A percentile compares a stretch with the other conserved stretches of the same genome.
phyloP scores from a whole-genome alignment of 2,329 filamentous ascomycete genomes.

The Pseudocercospora pini-densiflorae region DNA sequence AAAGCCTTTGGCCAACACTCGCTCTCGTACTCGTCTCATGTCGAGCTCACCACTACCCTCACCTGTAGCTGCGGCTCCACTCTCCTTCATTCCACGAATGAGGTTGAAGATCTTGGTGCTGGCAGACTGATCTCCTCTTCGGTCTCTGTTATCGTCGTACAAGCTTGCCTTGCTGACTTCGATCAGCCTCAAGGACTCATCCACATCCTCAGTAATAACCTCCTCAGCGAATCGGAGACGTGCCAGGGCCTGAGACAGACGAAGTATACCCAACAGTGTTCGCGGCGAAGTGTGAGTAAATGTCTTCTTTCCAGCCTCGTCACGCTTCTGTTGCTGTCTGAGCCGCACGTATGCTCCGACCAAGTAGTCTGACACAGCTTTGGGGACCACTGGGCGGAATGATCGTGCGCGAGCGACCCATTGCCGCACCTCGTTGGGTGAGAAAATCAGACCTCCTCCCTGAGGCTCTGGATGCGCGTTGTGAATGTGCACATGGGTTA shows the following conservation, averaged over 20 bases:
- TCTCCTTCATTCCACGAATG: conserved; percentile 84
- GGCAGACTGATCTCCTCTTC: conserved; percentile 72
- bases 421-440: conserved; percentile 89
- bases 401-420: conserved; percentile 93
- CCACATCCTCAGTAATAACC: conserved; percentile 90
- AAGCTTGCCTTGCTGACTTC: conserved; percentile 94
- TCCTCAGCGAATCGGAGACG: conserved; percentile 84
- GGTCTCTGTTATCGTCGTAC: conserved; percentile 69
- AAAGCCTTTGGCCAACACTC: conserved; percentile 95
- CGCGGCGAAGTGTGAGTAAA: conserved; percentile 94
- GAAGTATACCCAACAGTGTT: conserved; percentile 89
- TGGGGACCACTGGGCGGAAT: conserved; percentile 84
- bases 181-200: conserved; percentile 87
- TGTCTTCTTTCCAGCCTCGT: conserved; percentile 87
- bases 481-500: conserved; percentile 97
- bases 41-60: conserved; percentile 79
- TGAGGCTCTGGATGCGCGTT: conserved; percentile 81
- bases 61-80: conserved; percentile 77
- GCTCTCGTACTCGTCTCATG: conserved; percentile 84
- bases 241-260: conserved; percentile 90
- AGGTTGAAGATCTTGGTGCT: conserved; percentile 94
- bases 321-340: conserved; percentile 87
- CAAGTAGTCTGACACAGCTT: conserved; percentile 90
- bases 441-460: conserved; percentile 74
- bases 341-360: conserved; percentile 95